Conservation (phyloP, 2,329 filamentous ascomycete genomes). For the Diaporthe vaccinii region DNA sequence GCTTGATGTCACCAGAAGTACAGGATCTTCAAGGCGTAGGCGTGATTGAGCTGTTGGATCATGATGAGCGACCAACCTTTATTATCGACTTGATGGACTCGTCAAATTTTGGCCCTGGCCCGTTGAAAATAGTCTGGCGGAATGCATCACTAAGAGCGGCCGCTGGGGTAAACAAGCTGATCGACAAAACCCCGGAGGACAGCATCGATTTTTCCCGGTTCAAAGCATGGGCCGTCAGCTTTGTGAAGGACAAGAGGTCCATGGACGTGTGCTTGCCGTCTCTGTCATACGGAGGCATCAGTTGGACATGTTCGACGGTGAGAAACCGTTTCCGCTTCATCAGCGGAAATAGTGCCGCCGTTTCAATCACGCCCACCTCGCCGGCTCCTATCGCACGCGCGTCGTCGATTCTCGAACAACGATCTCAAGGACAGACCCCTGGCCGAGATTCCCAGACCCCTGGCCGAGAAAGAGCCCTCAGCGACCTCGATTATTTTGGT, state of each 20-base stretch:
- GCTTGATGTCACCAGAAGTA: slow-evolving; percentile 61
- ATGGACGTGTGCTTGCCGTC: slow-evolving; percentile 67
- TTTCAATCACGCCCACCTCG: slow-evolving; percentile 56
- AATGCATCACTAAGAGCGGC: slow-evolving; percentile 76
- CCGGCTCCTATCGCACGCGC: slow-evolving; percentile 55
- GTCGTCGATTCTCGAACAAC: slow-evolving; percentile 51
- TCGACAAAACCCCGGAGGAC: slow-evolving; percentile 63
- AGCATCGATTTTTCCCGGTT: slow-evolving; percentile 71
- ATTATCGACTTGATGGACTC: slow-evolving; percentile 76
- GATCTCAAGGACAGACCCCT: slow-evolving; percentile 53
- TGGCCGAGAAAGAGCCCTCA: slow-evolving; percentile 41
- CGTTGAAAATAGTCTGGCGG: slow-evolving; percentile 74
- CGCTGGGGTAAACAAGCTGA: slow-evolving; percentile 66
- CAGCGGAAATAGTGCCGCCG: slow-evolving; percentile 64
- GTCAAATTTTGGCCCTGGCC: slow-evolving; percentile 65
- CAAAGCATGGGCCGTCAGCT: slow-evolving; percentile 76
- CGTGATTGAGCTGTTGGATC: slow-evolving; percentile 79
- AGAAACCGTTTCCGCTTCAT: slow-evolving; percentile 78
- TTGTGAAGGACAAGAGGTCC: slow-evolving; percentile 64
- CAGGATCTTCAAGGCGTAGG: slow-evolving; percentile 75
- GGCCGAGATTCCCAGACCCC: slow-evolving; percentile 51
- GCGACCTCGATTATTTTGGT: slow-evolving; percentile 61
- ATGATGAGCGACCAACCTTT: slow-evolving; percentile 83
- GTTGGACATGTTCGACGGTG: slow-evolving; percentile 80
- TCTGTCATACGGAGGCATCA: slow-evolving; percentile 72